A percentile compares a stretch with the other conserved stretches of the same genome.
Conservation (phyloP, 768 basidiomycete genomes). For the Trametopsis cervina region DNA sequence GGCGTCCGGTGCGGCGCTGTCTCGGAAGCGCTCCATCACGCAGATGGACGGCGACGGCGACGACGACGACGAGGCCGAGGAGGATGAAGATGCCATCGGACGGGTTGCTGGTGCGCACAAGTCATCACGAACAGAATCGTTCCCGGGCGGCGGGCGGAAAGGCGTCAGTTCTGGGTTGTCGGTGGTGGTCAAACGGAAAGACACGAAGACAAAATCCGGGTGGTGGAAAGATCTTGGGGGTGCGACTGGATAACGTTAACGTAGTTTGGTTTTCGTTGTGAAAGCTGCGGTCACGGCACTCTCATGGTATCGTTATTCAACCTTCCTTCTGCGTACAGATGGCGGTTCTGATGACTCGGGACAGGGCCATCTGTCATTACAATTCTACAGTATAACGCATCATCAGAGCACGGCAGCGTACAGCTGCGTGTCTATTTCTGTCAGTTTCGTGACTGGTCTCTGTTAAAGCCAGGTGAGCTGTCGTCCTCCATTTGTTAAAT, state of each 20-base stretch:
- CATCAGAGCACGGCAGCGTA: no score
- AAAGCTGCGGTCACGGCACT: not conserved
- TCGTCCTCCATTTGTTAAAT: no score
- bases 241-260: not conserved
- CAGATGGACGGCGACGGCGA: not conserved
- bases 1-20: not conserved
- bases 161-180: constrained; percentile 60
- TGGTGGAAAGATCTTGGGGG: constrained; percentile 21
- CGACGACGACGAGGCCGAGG: not conserved
- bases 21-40: not conserved
- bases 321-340: not conserved
- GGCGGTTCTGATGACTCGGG: not conserved
- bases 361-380: not conserved
- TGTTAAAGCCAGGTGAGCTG: no score
- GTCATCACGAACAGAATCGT: constrained; percentile 9
- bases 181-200: constrained; percentile 35
- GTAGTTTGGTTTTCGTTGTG: not conserved
- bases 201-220: constrained; percentile 6
- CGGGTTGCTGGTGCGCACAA: not conserved
- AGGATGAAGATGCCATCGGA: not conserved
- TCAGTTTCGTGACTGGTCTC: no score
- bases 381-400: not conserved
- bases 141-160: constrained; percentile 50
- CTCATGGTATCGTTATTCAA: not conserved
- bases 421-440: no score